A percentile compares a stretch with the other conserved stretches of the same genome.
Conservation (phyloP, 208 protist genomes). For the Tritrichomonas foetus region DNA sequence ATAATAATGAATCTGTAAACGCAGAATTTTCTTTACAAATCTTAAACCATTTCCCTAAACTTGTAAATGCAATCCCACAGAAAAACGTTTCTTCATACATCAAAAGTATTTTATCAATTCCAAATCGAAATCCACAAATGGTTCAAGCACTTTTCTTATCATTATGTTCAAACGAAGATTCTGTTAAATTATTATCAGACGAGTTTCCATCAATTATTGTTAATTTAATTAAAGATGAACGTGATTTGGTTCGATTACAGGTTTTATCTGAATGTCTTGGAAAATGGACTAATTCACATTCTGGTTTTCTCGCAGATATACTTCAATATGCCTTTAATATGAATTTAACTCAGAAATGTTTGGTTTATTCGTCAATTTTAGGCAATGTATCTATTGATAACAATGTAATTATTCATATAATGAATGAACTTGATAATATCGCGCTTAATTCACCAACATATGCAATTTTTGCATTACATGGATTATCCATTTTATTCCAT, state of each 20-base stretch:
- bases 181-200: not conserved
- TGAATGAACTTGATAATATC: slow-evolving; percentile 1
- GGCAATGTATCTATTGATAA: not conserved
- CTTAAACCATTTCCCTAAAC: too few species aligned
- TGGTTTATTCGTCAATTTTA: not conserved
- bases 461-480: not conserved
- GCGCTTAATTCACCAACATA: not conserved
- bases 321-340: not conserved
- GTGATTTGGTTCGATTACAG: not conserved
- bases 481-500: not conserved
- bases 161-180: too few species aligned
- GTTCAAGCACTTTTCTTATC: too few species aligned
- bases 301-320: not conserved
- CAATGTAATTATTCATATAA: not conserved
- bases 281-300: not conserved
- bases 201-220: not conserved
- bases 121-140: too few species aligned
- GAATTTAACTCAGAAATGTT: not conserved
- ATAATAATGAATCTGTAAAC: too few species aligned
- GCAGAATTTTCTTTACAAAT: too few species aligned
- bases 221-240: not conserved
- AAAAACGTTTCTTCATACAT: too few species aligned
- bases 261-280: not conserved
- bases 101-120: too few species aligned
- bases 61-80: too few species aligned